Base-by-base conservation (phyloP, 2,329 filamentous ascomycete species). In the Herpotrichia juniperi region DNA sequence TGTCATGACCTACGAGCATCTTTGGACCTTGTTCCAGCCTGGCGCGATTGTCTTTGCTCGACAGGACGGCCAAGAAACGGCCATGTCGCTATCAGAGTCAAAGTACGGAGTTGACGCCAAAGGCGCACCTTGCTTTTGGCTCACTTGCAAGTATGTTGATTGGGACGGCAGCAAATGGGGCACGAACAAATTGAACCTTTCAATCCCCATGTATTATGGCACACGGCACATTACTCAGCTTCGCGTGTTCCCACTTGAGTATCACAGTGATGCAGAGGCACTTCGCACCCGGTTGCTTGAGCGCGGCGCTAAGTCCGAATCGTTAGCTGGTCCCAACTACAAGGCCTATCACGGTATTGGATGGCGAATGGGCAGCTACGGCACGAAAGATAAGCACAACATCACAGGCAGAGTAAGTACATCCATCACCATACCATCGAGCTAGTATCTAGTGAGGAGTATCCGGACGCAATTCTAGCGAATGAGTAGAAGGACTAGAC, bases 271-370 rank as follows among this genome's bases (percentile, higher is more conserved):
- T 3, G 63, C 73, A 26, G 66, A 74, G 1, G 64, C 67, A 2
- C 57, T 83, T 10, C 70, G 67, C 9, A 51, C 67, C 11, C 64
- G 68, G 5, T 67, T 83, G 9, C 70, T 79, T 22, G 69, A 74
- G 19, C 76, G 80, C 3, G 81, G 81, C 6, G 72, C 70, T 16
- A 72, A 74, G 40, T 76, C 79, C 51, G 79, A 83, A 53, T 57
- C 65, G 9, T 69, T 81, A 24, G 75, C 74, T 35, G 80, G 81
- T 1, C 77, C 76, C 22, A 76, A 81, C 48, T 83, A 81, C 66
- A 77, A 76, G 48, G 71, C 74, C 1, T 83, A 83, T 56, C 72
- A 78, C 24, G 81, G 80, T 5, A 59, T 79, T 14, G 68, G 59
- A 8, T 78, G 74, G 75, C 64, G 64, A 22, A 59, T 70, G 4